Evolutionary conservation across 148 eudicot genomes (phyloP), one percentile per base, ranked within the genome.

Genomic region (Camellia granthamiana): DNA sequence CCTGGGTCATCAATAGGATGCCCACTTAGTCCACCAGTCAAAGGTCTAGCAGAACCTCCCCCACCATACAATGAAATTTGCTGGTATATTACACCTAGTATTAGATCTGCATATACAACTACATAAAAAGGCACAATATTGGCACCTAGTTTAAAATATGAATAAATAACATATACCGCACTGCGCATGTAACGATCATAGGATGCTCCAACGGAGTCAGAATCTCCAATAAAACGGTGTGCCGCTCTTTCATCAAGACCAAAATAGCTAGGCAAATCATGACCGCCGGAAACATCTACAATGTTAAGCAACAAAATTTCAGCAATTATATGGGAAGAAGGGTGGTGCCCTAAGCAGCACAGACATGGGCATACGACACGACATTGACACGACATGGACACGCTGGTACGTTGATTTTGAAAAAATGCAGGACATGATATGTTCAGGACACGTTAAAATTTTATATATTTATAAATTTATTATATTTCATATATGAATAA

Each of bases 111-210:
- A 30, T 1, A 63, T 10, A 23, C 38, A 41, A 74, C 58, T 52
- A 11, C 14, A 43, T 5, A 65, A 52, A 49, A 67, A 43, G 23
- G 2, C 3, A 70, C 46, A 51, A 66, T 41, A 21, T 61, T n/a
- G 49, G 69, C 23, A 79, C 55, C 16, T 13, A 69, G 13, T 30
- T 18, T 13, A 60, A 76, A 46, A 80, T 9, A 81, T 15, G 38
- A 54, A 60, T 49, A 23, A 61, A 46, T 58, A 69, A 56, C 42
- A 49, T 54, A 6, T 90, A 94, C 94, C 86, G 87, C 74, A 68
- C 87, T 82, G 30, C 88, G 93, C 58, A 94, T 75, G 83, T 90
- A 94, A 74, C 85, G 90, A 71, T 90, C 93, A 76, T 94, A 94
- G 46, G 94, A 90, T 72, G 92, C 92, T 80, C 89, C 90, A 77